A percentile compares a stretch with the other conserved stretches of the same genome.
phyloP scores from a whole-genome alignment of 257 asterid species.

The Mentha longifolia region DNA sequence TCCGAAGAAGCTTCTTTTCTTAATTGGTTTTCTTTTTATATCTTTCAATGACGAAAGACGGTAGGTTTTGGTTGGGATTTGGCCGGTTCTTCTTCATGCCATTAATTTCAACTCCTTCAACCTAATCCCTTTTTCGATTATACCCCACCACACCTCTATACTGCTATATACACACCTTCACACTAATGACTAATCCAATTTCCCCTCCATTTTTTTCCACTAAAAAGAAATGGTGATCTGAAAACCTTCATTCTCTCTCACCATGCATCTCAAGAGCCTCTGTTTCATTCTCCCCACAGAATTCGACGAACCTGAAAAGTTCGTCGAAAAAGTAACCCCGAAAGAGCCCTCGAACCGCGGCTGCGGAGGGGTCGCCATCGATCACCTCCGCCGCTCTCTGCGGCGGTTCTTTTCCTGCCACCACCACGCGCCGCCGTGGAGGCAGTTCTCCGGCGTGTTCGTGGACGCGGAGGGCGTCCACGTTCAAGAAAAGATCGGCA shows the following conservation, averaged over 20 bases:
- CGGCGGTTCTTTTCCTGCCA: slow-evolving; percentile 46
- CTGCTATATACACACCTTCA: background rate
- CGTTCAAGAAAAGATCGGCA: slow-evolving; percentile 44
- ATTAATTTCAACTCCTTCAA: slow-evolving; percentile 54
- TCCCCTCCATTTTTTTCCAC: background rate
- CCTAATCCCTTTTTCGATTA: slow-evolving; percentile 52
- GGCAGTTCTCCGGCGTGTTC: slow-evolving; percentile 45
- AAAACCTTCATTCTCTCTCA: background rate
- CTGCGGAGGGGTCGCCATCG: slow-evolving; percentile 41
- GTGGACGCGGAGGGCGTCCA: slow-evolving; percentile 82
- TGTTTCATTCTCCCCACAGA: slow-evolving; percentile 73
- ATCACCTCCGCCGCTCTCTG: slow-evolving; percentile 42
- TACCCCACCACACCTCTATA: slow-evolving; percentile 13
- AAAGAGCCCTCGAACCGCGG: slow-evolving; percentile 30
- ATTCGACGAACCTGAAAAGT: slow-evolving; percentile 35
- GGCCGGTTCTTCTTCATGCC: slow-evolving; percentile 47
- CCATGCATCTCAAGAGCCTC: slow-evolving; percentile 68
- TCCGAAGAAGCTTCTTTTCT: slow-evolving; percentile 15
- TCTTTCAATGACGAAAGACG: slow-evolving; percentile 30
- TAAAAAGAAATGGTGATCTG: too few species aligned
- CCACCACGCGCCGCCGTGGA: slow-evolving; percentile 29
- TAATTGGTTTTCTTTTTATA: background rate
- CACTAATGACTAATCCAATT: background rate
- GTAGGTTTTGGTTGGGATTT: slow-evolving; percentile 58
- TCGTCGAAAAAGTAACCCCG: slow-evolving; percentile 1